Percentiles rank a stretch among this genome's conserved stretches.
phyloP scores from a whole-genome alignment of 495 filamentous ascomycete genomes.

The Aspergillus hancockii region DNA sequence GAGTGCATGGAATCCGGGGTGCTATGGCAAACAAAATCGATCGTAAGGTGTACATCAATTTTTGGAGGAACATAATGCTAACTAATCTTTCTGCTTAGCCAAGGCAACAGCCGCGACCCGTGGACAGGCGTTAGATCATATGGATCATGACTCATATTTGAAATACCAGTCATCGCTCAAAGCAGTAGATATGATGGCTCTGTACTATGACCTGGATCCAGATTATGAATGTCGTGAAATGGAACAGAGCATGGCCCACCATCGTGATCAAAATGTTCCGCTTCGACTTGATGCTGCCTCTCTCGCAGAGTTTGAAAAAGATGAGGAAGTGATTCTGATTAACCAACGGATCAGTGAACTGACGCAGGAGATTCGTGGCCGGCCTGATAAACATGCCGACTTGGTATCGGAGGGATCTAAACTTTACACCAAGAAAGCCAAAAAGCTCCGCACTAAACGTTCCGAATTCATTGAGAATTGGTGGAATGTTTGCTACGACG shows the following conservation, averaged over 20 bases:
- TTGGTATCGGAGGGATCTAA: constrained; percentile 11
- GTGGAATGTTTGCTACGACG: constrained; percentile 21
- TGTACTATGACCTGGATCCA: constrained; percentile 24
- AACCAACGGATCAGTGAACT: constrained; percentile 19
- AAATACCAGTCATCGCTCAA: constrained; percentile 26
- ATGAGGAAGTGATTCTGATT: constrained; percentile 17
- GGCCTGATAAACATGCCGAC: neutral
- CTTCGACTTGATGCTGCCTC: constrained; percentile 18
- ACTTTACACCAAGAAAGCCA: constrained; percentile 25
- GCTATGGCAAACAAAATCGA: constrained; percentile 20
- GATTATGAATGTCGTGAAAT: constrained; percentile 26
- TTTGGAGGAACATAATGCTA: constrained; percentile 6
- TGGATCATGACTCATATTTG: constrained; percentile 25
- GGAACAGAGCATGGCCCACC: constrained; percentile 28
- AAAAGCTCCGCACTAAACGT: constrained; percentile 12
- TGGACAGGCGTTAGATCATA: constrained; percentile 23
- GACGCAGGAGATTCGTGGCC: constrained; percentile 15
- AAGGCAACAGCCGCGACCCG: constrained; percentile 26
- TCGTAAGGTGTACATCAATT: too few species aligned
- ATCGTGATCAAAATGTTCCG: constrained; percentile 23
- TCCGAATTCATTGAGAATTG: constrained; percentile 19
- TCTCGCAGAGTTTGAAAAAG: constrained; percentile 14
- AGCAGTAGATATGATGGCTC: constrained; percentile 22
- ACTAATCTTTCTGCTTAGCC: constrained; percentile 14
- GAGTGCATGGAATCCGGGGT: constrained; percentile 21